Conservation (phyloP, 106 monocot species). For the Acorus gramineus region DNA sequence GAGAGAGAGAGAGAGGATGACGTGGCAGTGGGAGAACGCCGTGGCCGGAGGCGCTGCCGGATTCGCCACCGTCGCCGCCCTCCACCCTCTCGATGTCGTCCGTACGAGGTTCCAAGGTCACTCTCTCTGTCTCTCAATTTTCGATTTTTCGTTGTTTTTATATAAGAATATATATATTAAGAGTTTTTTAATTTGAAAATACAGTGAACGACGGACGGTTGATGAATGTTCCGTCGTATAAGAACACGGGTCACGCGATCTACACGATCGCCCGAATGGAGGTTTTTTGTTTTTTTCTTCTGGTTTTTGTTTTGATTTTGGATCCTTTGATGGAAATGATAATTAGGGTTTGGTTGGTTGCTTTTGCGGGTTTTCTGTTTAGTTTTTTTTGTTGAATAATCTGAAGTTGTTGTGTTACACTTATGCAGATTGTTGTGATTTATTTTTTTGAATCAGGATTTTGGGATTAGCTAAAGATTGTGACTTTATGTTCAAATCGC, state of each 20-base stretch:
- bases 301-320: too few species aligned
- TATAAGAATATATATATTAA: too few species aligned
- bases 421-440: too few species aligned
- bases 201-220: conserved; percentile 57
- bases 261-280: conserved; percentile 62
- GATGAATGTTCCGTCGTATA: conserved; percentile 37
- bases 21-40: conserved; percentile 73
- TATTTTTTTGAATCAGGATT: too few species aligned
- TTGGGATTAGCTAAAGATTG: too few species aligned
- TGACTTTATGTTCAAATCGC: too few species aligned
- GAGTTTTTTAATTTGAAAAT: not conserved
- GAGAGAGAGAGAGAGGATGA: not conserved
- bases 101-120: conserved; percentile 85
- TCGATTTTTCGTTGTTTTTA: not conserved
- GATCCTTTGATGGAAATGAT: too few species aligned
- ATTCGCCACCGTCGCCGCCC: conserved; percentile 61
- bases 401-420: too few species aligned
- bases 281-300: conserved; percentile 4
- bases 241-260: conserved; percentile 68
- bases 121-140: not conserved
- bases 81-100: conserved; percentile 87
- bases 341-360: conserved; percentile 2
- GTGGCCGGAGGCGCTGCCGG: conserved; percentile 66
- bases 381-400: conserved; percentile 1
- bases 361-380: not conserved